phyloP scores from a whole-genome alignment of 2,329 filamentous ascomycete genomes.

The Botrytis tulipae region DNA sequence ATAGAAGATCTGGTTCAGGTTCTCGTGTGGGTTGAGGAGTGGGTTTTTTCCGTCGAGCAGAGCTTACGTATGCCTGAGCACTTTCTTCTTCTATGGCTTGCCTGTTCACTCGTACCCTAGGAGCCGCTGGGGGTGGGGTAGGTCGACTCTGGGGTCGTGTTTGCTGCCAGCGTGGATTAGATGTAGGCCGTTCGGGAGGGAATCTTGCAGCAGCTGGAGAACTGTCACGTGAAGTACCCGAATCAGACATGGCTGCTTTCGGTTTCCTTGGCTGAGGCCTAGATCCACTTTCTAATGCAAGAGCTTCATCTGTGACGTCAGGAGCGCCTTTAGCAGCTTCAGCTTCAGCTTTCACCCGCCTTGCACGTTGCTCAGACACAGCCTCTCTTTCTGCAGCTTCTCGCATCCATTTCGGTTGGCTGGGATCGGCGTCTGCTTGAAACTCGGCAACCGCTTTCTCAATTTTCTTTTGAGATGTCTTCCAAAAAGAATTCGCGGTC shows the following conservation, averaged over 20 bases:
- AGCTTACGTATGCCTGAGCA: conserved; percentile 82
- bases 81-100: conserved; percentile 76
- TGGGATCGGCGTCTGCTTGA: conserved; percentile 68
- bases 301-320: conserved; percentile 66
- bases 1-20: conserved; percentile 63
- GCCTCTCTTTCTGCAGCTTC: conserved; percentile 41
- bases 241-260: conserved; percentile 31
- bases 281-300: conserved; percentile 71
- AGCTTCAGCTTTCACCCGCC: conserved; percentile 26
- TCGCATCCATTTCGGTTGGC: conserved; percentile 93
- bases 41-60: conserved; percentile 73
- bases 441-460: conserved; percentile 91
- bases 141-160: conserved; percentile 29
- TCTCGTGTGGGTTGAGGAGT: conserved; percentile 44
- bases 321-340: conserved; percentile 24
- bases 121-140: conserved; percentile 42
- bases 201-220: conserved; percentile 49
- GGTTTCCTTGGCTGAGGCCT: conserved; percentile 49
- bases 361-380: conserved; percentile 36
- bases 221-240: conserved; percentile 45
- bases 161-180: conserved; percentile 61
- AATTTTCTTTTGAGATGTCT: conserved; percentile 86
- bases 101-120: conserved; percentile 64
- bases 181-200: conserved; percentile 44
- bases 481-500: conserved; percentile 93